Base-by-base conservation (phyloP, 2,329 filamentous ascomycete genomes). In the Trichoderma sp. region DNA sequence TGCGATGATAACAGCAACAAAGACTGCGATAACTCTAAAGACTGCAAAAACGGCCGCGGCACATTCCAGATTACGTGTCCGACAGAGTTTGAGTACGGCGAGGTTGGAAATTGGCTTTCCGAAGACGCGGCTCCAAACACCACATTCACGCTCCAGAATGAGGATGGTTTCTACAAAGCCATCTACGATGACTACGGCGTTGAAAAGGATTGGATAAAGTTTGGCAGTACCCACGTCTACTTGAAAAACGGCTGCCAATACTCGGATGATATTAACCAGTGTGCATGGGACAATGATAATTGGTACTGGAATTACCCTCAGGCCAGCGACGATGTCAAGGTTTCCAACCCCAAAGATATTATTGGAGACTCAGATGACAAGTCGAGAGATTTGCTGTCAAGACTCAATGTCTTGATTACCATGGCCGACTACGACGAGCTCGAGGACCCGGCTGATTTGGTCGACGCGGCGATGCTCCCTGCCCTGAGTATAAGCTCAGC, bases 401-500 rank as follows among this genome's bases (percentile, higher is more conserved):
- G 63, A n/a, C 53, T 71, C 57, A 60, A 71, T 29, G 2, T 61
- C 7, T 16, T 71, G 37, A 70, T 31, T 29, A 47, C n/a, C 33
- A 59, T 43, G 21, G 59, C 21, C 40, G 35, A 40, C 33, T 47
- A 29, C 35, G 59, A 57, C 47, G 31, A 24, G 27, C 24, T 37
- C 24, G 19, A 55, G 29, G 16, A 56, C n/a, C 55, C 24, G 70
- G 13, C 56, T 10, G 71, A 72, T 62, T 8, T 67, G 31, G 53
- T 71, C 33, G 70, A 72, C 49, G 70, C 64, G 8, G 27, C 29
- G 7, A 37, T 43, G 24, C 43, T 75, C 68, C 75, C 74, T 5
- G 72, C 75, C 4, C 72, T 73, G 59, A 72, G 72, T 64, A 64
- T 75, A 55, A 31, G 53, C 27, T 43, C 72, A 27, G 76, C 75